Evolutionary conservation across 768 basidiomycete species (phyloP).

Genomic region (Cystobasidium ongulense): DNA sequence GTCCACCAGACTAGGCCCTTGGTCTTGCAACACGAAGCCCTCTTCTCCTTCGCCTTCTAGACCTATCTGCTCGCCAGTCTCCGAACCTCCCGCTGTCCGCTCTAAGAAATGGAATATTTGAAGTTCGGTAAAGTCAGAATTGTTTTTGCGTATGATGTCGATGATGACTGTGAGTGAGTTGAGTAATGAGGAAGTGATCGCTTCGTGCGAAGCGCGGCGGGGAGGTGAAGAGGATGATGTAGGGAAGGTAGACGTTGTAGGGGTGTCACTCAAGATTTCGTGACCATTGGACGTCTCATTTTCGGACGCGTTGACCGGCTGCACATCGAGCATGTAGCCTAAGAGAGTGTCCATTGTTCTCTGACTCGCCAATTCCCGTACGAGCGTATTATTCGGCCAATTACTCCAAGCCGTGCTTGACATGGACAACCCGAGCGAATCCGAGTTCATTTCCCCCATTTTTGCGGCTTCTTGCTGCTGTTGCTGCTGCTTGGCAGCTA

Average conservation of each 20-base stretch:
- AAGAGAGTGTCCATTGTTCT: conserved; percentile 64
- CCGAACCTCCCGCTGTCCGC: conserved; percentile 46
- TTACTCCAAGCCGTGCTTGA: conserved; percentile 22
- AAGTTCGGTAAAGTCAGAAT: conserved; percentile 96
- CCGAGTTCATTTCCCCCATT: background rate
- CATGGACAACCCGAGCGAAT: background rate
- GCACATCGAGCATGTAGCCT: conserved; percentile 67
- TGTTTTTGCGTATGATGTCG: conserved; percentile 86
- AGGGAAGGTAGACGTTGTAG: background rate
- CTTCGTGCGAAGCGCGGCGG: conserved; percentile 10
- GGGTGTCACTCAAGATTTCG: background rate
- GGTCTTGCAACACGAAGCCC: conserved; percentile 42
- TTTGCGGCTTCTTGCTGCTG: conserved; percentile 21
- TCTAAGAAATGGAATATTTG: conserved; percentile 46
- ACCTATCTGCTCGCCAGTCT: conserved; percentile 67
- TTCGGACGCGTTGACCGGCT: conserved; percentile 40
- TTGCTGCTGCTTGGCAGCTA: conserved; percentile 23
- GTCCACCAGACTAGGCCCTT: conserved; percentile 58
- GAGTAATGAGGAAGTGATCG: conserved; percentile 51
- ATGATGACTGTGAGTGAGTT: conserved; percentile 76
- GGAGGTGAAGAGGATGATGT: background rate
- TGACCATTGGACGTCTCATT: background rate
- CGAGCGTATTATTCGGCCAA: conserved; percentile 60
- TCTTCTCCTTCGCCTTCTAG: conserved; percentile 67
- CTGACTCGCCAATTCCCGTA: conserved; percentile 71